Evolutionary conservation across 1,284 basidiomycete species (phyloP).

Genomic region (Prillingera fragicola): DNA sequence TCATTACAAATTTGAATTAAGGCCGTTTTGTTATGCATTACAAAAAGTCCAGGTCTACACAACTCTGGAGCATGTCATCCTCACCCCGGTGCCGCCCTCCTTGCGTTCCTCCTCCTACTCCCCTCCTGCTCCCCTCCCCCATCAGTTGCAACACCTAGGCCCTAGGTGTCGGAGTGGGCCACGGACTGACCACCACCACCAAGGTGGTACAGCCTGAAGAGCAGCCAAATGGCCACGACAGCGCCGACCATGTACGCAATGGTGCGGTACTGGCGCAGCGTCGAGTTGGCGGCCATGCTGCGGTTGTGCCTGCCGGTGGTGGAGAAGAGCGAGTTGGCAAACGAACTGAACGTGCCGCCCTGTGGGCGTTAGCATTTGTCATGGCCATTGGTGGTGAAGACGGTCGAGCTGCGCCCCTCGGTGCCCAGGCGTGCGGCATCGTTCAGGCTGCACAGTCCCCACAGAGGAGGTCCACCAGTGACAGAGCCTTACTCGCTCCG

Average conservation of each 20-base stretch:
- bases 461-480: no score
- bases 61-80: neutral
- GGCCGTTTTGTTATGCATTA: constrained; percentile 3
- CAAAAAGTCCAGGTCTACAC: neutral
- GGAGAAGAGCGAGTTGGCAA: constrained; percentile 45
- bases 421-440: no score
- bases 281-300: constrained; percentile 37
- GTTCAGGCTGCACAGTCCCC: no score
- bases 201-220: constrained; percentile 27
- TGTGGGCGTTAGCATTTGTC: constrained; percentile 11
- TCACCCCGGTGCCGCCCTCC: neutral
- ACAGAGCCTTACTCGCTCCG: no score
- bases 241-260: constrained; percentile 41
- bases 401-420: neutral
- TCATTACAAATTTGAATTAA: neutral
- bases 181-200: neutral
- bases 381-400: neutral
- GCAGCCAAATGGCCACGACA: constrained; percentile 37
- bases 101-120: neutral
- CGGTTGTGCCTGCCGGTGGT: constrained; percentile 43
- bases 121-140: neutral
- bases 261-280: constrained; percentile 40
- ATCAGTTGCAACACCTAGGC: constrained; percentile 1
- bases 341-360: constrained; percentile 41
- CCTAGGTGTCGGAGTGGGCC: neutral